These are phyloP conservation scores for Trichoderma oligosporum DNA, from an alignment of 2,329 filamentous ascomycete genomes.

Conservation along the genomic window DNA sequence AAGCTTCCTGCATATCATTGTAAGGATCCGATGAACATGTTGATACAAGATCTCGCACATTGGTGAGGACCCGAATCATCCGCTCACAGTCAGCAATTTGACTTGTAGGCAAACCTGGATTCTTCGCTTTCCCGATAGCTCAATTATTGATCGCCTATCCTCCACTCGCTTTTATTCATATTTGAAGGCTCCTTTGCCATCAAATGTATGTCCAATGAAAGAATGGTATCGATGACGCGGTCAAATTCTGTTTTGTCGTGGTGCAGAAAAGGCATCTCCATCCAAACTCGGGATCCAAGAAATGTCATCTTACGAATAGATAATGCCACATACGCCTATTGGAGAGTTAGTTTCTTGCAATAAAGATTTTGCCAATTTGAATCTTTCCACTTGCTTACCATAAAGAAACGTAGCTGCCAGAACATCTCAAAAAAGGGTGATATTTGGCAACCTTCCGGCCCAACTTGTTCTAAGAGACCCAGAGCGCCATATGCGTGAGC, in stretches of 20 bases:
- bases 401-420: conserved; percentile 7
- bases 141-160: neutral
- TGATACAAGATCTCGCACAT: neutral
- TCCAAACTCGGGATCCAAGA: neutral
- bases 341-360: neutral
- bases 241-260: conserved; percentile 14
- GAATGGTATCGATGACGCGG: conserved; percentile 7
- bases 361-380: too few relatives aligned
- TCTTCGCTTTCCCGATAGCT: too few relatives aligned
- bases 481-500: conserved; percentile 3
- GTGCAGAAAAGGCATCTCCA: conserved; percentile 2
- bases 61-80: neutral
- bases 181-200: neutral
- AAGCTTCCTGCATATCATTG: neutral
- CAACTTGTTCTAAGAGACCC: neutral
- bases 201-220: neutral
- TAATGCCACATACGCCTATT: neutral
- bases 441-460: conserved; percentile 3
- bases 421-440: conserved; percentile 16
- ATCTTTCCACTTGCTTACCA: neutral
- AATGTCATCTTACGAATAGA: neutral
- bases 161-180: neutral
- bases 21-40: neutral
- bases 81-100: neutral
- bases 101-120: neutral